Evolutionary conservation across 2,329 filamentous ascomycete species (phyloP), one percentile per base, ranked within the genome.

Genomic region (Aspergillus caelatus): DNA sequence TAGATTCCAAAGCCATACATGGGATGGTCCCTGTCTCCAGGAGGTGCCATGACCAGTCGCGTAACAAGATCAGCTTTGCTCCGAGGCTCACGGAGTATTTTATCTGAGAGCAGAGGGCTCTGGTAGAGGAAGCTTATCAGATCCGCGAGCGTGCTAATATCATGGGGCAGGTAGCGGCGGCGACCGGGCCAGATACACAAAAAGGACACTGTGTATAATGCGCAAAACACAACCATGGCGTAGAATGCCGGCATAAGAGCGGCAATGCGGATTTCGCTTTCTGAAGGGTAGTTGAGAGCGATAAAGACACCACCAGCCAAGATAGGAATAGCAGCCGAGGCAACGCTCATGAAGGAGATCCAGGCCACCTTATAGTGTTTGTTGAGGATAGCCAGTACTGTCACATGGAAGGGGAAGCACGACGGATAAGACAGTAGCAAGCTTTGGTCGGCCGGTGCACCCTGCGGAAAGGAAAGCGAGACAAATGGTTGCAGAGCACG

Each of bases 101-200:
- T 84, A 72, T 97, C 93, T 6, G 86, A 82, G 2, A 92, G 81
- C 21, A 96, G 81, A 28, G 90, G 89, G 50, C 89, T 89, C 68
- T 89, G 89, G 63, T 91, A 88, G 48, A 94, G 82, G 74, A 94
- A 94, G 72, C 88, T 90, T 69, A 96, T 85, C 26, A 94, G 83
- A 74, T 94, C 92, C 1, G 91, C 91, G 21, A 96, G 83, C 54
- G 86, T 92, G 64, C 84, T 86, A 46, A 91, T 88, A 6, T 84
- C 84, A 74, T 96, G 93, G 0, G 93, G 92, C 1, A 96, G 84
- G 48, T 89, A 87, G 45, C 84, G 81, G 48, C 82, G 79, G 16
- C 91, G 85, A 14, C 82, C 79, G 0, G 90, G 90, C 69, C 91
- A 79, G 62, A 92, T 79, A 7, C 86, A 77, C 48, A 86, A 73